Evolutionary conservation across 2,329 filamentous ascomycete species (phyloP).

Genomic region (Colletotrichum cuscutae): DNA sequence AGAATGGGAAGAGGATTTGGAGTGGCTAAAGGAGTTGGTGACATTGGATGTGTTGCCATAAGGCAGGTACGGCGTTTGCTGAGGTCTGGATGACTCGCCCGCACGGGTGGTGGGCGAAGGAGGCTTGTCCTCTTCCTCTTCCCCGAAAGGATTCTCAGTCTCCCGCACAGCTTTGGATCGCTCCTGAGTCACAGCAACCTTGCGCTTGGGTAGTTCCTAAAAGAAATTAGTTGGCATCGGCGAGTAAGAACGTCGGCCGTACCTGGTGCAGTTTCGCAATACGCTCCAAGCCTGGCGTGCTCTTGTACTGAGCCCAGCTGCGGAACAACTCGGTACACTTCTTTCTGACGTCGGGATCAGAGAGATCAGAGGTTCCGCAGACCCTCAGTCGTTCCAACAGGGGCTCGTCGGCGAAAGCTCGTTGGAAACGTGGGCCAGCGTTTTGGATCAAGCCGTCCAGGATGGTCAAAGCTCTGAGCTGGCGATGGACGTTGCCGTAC

Average conservation of each 20-base stretch:
- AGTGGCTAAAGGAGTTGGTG: constrained; percentile 37
- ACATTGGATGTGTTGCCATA: constrained; percentile 36
- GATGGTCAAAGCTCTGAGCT: constrained; percentile 87
- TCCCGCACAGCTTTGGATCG: constrained; percentile 86
- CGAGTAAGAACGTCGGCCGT: constrained; percentile 21
- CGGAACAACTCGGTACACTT: constrained; percentile 90
- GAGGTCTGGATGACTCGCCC: constrained; percentile 39
- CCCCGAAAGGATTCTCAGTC: constrained; percentile 77
- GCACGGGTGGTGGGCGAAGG: constrained; percentile 39
- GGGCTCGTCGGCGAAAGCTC: constrained; percentile 88
- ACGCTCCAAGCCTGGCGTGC: constrained; percentile 80
- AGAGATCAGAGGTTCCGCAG: constrained; percentile 84
- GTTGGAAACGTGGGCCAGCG: constrained; percentile 87
- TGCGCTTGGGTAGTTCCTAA: constrained; percentile 72
- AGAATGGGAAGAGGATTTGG: constrained; percentile 52
- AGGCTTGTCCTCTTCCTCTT: constrained; percentile 68
- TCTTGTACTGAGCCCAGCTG: constrained; percentile 89
- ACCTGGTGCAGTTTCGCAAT: constrained; percentile 82
- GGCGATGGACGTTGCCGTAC: constrained; percentile 93
- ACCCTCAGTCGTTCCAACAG: constrained; percentile 91
- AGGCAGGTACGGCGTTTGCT: constrained; percentile 40
- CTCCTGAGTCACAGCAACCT: constrained; percentile 79
- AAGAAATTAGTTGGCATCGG: not conserved
- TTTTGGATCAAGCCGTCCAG: constrained; percentile 96
- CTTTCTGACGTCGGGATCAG: constrained; percentile 84